phyloP scores from a whole-genome alignment of 192 early-diverging fungal species.

The Funneliformis geosporum region DNA sequence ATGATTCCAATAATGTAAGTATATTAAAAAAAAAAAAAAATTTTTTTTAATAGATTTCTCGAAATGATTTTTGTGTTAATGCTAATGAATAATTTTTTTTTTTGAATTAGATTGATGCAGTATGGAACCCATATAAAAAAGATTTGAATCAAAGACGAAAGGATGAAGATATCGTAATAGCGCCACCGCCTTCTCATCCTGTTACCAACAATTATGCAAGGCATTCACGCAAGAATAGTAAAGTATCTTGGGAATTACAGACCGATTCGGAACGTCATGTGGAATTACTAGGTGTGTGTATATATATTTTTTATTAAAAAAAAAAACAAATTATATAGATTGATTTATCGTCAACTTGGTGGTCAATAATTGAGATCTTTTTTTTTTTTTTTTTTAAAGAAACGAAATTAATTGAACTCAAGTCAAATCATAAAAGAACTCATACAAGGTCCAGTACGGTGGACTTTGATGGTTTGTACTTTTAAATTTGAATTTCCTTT shows the following conservation, averaged over 20 bases:
- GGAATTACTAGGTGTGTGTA: conserved; percentile 8
- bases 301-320: not conserved
- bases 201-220: not conserved
- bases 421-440: not conserved
- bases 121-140: conserved; percentile 9
- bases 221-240: conserved; percentile 25
- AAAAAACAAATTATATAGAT: not conserved
- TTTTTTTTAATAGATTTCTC: not conserved
- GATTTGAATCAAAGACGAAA: not conserved
- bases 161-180: not conserved
- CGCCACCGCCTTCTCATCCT: conserved; percentile 8
- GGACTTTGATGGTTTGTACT: not conserved
- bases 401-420: conserved; percentile 2
- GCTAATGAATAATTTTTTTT: not conserved
- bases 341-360: not conserved
- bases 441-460: not conserved
- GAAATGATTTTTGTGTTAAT: too few species aligned
- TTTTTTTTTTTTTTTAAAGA: not conserved
- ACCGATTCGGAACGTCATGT: conserved; percentile 22
- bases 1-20: not conserved
- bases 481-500: not conserved
- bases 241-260: conserved; percentile 10
- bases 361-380: not conserved
- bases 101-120: not conserved
- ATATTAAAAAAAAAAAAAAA: not conserved